A percentile compares a stretch with the other conserved stretches of the same genome.
These are phyloP conservation scores for Zygoascus flipseniorum DNA, from an alignment of 805 yeast species.

Conservation along the genomic window DNA sequence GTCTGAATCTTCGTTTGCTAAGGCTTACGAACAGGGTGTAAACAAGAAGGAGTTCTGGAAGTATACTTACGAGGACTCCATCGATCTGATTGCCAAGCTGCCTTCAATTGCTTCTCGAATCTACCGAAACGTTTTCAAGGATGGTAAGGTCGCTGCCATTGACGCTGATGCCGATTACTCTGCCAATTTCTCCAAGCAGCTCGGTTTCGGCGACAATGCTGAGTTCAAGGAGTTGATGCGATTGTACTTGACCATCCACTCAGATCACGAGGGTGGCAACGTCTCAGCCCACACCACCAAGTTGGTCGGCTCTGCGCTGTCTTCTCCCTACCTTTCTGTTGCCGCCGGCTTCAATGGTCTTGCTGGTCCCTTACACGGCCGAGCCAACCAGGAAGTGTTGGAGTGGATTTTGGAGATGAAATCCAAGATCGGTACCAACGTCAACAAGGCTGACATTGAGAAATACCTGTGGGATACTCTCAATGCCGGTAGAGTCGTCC, in stretches of 20 bases:
- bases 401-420: slow-evolving; percentile 62
- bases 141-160: slow-evolving; percentile 51
- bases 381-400: slow-evolving; percentile 80
- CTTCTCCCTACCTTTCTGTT: slow-evolving; percentile 67
- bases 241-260: slow-evolving; percentile 65
- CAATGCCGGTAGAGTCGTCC: slow-evolving; percentile 69
- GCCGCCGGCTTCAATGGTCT: slow-evolving; percentile 76
- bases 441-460: slow-evolving; percentile 46
- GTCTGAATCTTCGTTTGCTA: slow-evolving; percentile 73
- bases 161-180: slow-evolving; percentile 58
- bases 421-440: slow-evolving; percentile 24
- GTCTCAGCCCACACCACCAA: slow-evolving; percentile 78
- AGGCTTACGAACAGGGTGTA: slow-evolving; percentile 79
- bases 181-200: slow-evolving; percentile 55
- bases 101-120: slow-evolving; percentile 76
- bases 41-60: slow-evolving; percentile 77
- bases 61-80: slow-evolving; percentile 71
- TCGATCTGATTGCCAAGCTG: slow-evolving; percentile 72
- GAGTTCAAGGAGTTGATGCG: slow-evolving; percentile 62
- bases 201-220: slow-evolving; percentile 45
- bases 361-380: slow-evolving; percentile 82
- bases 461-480: slow-evolving; percentile 63
- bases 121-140: slow-evolving; percentile 77
- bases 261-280: slow-evolving; percentile 80
- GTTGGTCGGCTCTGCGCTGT: slow-evolving; percentile 72